Conservation (phyloP, 768 basidiomycete species). For the Lactarius sp. region DNA sequence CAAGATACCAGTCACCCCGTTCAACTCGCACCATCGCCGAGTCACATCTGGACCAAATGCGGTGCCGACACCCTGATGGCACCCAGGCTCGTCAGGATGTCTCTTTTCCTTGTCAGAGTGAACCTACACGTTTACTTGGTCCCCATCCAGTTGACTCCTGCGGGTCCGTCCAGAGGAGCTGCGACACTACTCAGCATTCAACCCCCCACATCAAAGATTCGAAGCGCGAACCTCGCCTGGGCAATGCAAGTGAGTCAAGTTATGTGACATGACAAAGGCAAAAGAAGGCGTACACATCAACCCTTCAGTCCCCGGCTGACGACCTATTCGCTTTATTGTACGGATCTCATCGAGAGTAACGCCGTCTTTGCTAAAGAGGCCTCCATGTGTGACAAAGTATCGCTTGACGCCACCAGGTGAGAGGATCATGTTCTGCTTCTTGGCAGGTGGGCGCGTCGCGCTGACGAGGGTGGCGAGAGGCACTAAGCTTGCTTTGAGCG, state of each 20-base stretch:
- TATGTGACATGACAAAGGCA: neutral
- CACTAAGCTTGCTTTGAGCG: slow-evolving; percentile 43
- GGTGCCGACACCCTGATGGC: slow-evolving; percentile 80
- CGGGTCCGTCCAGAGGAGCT: slow-evolving; percentile 96
- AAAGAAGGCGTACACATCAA: slow-evolving; percentile 80
- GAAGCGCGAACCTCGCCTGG: slow-evolving; percentile 53
- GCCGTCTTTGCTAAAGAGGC: slow-evolving; percentile 90
- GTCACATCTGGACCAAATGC: slow-evolving; percentile 96
- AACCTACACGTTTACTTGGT: slow-evolving; percentile 86
- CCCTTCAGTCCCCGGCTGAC: slow-evolving; percentile 91
- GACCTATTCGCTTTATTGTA: slow-evolving; percentile 79
- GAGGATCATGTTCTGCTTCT: slow-evolving; percentile 54
- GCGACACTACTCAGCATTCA: slow-evolving; percentile 23
- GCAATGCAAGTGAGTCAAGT: slow-evolving; percentile 19
- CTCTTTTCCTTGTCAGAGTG: slow-evolving; percentile 5
- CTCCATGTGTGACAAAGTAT: slow-evolving; percentile 94
- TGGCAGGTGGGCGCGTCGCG: slow-evolving; percentile 55
- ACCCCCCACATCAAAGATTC: neutral
- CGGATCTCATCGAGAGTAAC: slow-evolving; percentile 93
- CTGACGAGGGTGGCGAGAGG: slow-evolving; percentile 84
- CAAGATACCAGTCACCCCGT: slow-evolving; percentile 82
- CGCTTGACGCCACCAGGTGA: slow-evolving; percentile 79
- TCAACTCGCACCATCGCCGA: slow-evolving; percentile 79
- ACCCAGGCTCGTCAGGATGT: slow-evolving; percentile 24
- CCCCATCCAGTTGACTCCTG: slow-evolving; percentile 86